Conservation (phyloP, 164 flowering plant genomes). For the Pachysandra terminalis region DNA sequence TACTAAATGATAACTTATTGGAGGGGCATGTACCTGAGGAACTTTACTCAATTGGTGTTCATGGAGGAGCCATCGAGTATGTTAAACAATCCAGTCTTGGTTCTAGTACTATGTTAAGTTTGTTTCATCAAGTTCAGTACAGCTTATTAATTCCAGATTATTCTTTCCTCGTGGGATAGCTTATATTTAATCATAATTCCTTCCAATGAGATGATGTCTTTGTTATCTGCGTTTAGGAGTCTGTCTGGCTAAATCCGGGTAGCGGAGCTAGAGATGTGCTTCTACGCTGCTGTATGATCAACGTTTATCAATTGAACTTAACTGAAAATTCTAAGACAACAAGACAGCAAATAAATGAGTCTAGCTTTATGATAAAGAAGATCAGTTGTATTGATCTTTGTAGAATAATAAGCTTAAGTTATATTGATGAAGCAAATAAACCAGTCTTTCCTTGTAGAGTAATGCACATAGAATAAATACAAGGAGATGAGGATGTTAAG, state of each 20-base stretch:
- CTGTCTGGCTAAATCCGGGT: too few species aligned
- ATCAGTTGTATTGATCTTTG: too few species aligned
- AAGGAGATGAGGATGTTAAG: neutral
- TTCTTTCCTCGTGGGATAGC: neutral
- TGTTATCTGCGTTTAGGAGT: neutral
- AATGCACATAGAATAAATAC: neutral
- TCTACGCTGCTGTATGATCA: too few species aligned
- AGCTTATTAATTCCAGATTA: neutral
- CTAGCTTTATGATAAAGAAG: too few species aligned
- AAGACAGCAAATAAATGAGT: too few species aligned
- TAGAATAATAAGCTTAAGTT: too few species aligned
- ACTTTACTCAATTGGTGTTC: slow-evolving; percentile 87
- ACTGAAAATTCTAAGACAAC: too few species aligned
- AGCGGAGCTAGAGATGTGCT: too few species aligned
- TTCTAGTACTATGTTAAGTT: neutral
- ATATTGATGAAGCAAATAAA: too few species aligned
- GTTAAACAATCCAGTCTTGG: slow-evolving; percentile 18
- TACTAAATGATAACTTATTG: slow-evolving; percentile 69
- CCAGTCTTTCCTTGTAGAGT: too few species aligned
- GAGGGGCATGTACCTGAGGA: slow-evolving; percentile 87
- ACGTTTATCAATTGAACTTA: too few species aligned
- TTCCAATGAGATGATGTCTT: neutral
- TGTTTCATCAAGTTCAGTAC: neutral
- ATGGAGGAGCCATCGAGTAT: slow-evolving; percentile 95
- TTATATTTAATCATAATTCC: neutral